Evolutionary conservation across 805 yeast genomes (phyloP), one percentile per base, ranked within the genome.

Genomic region (Ogataea angusta): DNA sequence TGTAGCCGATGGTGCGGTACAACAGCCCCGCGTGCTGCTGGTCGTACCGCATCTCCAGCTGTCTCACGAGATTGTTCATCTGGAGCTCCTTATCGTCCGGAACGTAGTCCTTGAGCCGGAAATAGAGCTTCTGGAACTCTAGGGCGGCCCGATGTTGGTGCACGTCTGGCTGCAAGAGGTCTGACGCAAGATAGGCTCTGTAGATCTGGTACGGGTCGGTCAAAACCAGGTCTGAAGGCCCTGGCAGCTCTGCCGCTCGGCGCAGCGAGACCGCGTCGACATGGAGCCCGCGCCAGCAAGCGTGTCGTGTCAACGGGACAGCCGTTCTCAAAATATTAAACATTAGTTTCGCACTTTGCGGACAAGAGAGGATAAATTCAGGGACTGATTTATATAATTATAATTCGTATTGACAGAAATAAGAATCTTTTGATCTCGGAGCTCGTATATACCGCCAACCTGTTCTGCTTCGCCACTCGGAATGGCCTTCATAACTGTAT

Each of bases 171-270:
- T 69, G 62, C 7, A 83, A 58, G 2, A 71, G 42, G 2, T 86
- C 86, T 32, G 67, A 63, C 1, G 64, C 52, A 1, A 82, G 72
- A 39, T 75, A 70, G 45, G 69, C 70, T 45, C 74, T 75, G 51
- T 84, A 83, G 2, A 82, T 49, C 5, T 69, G 46, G 30, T 73
- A 69, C 0, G 90, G 89, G 54, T 83, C 90, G 0, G 89, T 82
- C 6, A 59, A 29, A 2, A 42, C 43, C 19, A 54, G 33, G 6
- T 38, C 30, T 4, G 15, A 14, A 32, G 29, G 19, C 28, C 7
- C 16, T 29, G 6, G 10, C n/a, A 22, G 5, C 5, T 76, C 30
- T 45, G 51, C 7, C 47, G 36, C 4, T 43, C 36, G 1, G 60
- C n/a, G 22, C 9, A 14, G 24, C 3, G n/a, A n/a, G 6, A 10